A percentile compares a stretch with the other conserved stretches of the same genome.
Conservation (phyloP, 176 grass and related monocot species). For the Aegilops umbellulata region DNA sequence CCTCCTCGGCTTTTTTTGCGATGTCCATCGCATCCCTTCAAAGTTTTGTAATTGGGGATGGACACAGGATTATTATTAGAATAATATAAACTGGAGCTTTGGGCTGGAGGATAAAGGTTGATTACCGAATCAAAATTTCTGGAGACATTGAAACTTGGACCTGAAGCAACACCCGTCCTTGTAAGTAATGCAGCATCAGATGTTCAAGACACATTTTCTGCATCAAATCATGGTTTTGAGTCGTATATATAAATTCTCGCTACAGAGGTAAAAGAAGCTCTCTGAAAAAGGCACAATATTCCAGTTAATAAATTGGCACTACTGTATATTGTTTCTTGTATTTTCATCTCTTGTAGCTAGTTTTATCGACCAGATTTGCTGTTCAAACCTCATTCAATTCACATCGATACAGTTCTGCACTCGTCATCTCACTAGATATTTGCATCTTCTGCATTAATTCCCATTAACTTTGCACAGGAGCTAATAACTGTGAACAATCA, state of each 20-base stretch:
- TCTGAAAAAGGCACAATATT: background rate
- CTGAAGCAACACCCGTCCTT: slow-evolving; percentile 72
- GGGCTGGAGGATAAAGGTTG: background rate
- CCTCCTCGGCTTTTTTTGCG: slow-evolving; percentile 67
- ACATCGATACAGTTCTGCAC: background rate
- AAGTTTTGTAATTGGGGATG: slow-evolving; percentile 28
- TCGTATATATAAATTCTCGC: background rate
- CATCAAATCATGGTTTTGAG: slow-evolving; percentile 19
- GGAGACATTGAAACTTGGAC: slow-evolving; percentile 80
- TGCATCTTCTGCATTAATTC: background rate
- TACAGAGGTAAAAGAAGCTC: background rate
- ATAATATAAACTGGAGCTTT: background rate
- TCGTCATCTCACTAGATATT: background rate
- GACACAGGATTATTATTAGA: background rate
- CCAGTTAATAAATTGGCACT: background rate
- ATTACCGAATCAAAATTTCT: slow-evolving; percentile 76
- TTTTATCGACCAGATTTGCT: background rate
- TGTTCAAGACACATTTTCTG: slow-evolving; percentile 89
- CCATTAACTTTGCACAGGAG: background rate
- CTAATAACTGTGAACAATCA: background rate
- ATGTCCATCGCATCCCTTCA: slow-evolving; percentile 80
- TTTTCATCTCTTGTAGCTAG: slow-evolving; percentile 12
- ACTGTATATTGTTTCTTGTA: background rate
- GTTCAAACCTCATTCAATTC: slow-evolving; percentile 15
- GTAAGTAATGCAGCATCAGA: slow-evolving; percentile 76